phyloP scores from a whole-genome alignment of 2,329 filamentous ascomycete genomes.

The Lasiodiplodia theobromae region DNA sequence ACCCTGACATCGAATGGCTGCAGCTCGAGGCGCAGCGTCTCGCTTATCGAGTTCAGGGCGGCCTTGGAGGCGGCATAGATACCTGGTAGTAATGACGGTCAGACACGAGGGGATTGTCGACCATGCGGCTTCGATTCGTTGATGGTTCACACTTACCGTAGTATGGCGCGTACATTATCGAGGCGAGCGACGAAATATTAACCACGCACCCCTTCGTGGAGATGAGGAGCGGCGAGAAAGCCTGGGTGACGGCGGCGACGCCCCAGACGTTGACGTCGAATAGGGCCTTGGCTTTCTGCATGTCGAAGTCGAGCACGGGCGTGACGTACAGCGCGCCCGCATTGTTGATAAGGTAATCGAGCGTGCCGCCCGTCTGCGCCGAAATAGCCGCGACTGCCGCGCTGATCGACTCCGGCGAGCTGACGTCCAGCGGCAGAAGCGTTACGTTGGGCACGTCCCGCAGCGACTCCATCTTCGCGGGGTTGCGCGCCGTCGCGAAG shows the following conservation, averaged over 20 bases:
- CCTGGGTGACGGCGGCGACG: conserved; percentile 46
- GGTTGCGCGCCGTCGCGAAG: conserved; percentile 52
- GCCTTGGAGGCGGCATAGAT: conserved; percentile 48
- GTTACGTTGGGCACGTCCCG: conserved; percentile 33
- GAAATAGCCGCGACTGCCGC: background rate
- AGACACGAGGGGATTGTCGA: background rate
- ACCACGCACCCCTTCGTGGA: background rate
- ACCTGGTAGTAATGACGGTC: conserved; percentile 25
- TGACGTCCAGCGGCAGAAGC: background rate
- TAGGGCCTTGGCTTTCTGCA: background rate
- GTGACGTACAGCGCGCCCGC: conserved; percentile 46
- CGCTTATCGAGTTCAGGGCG: conserved; percentile 42
- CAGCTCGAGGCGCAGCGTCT: conserved; percentile 36
- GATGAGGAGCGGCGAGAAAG: conserved; percentile 41
- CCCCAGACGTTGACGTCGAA: conserved; percentile 52
- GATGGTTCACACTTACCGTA: background rate
- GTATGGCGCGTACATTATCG: background rate
- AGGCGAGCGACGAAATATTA: background rate
- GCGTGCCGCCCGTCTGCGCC: background rate
- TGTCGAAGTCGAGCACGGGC: conserved; percentile 46
- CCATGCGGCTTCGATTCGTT: background rate
- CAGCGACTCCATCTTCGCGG: conserved; percentile 42
- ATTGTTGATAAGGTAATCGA: conserved; percentile 50
- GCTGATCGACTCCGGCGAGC: conserved; percentile 32
- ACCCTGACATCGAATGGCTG: conserved; percentile 37